Conservation (phyloP, 2,329 filamentous ascomycete genomes). For the Nothopassalora personata region DNA sequence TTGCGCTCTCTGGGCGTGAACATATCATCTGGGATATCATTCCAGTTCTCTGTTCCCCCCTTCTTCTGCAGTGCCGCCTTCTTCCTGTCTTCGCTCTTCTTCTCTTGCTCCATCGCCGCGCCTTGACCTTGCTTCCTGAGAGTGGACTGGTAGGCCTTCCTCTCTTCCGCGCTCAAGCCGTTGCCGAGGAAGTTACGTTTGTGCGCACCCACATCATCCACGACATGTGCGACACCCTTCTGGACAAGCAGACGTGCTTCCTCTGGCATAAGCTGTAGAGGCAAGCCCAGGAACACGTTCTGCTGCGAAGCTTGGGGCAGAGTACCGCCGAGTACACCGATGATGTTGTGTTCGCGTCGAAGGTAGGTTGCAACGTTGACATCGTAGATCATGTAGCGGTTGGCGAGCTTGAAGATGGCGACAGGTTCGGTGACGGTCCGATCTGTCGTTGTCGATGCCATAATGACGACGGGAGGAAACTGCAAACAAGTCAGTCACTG, state of each 20-base stretch:
- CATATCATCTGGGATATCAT: conserved; percentile 34
- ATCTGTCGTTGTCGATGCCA: conserved; percentile 31
- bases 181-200: conserved; percentile 51
- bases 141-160: conserved; percentile 55
- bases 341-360: conserved; percentile 75
- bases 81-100: conserved; percentile 47
- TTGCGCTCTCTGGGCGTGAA: conserved; percentile 18
- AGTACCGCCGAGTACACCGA: conserved; percentile 78
- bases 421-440: conserved; percentile 51
- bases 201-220: conserved; percentile 73
- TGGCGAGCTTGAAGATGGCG: conserved; percentile 73
- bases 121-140: conserved; percentile 52
- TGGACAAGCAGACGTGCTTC: conserved; percentile 79
- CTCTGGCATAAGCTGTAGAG: conserved; percentile 84
- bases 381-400: conserved; percentile 86
- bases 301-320: conserved; percentile 90
- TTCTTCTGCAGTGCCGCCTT: conserved; percentile 45
- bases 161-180: conserved; percentile 51
- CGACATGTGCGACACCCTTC: conserved; percentile 68
- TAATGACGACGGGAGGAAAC: not conserved
- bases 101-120: conserved; percentile 42
- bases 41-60: conserved; percentile 29
- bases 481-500: not conserved
- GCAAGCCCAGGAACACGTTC: conserved; percentile 86
- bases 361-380: conserved; percentile 71